Conservation (phyloP, 176 grass and related monocot species). For the Oryza punctata region DNA sequence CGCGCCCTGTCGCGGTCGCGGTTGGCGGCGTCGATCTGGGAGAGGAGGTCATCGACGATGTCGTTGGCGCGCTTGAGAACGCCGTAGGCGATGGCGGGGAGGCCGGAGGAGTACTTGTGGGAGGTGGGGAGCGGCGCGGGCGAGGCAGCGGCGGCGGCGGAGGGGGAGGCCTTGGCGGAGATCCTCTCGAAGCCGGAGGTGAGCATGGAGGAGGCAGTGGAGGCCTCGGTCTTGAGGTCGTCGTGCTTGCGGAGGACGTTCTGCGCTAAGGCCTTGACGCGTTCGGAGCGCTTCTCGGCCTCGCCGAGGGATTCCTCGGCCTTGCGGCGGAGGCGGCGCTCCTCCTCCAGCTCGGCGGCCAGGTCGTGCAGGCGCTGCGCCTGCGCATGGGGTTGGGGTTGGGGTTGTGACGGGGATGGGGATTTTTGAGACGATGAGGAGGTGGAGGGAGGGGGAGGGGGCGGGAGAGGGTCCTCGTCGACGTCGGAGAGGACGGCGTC, state of each 20-base stretch:
- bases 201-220: slow-evolving; percentile 87
- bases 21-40: slow-evolving; percentile 65
- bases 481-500: slow-evolving; percentile 80
- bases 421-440: slow-evolving; percentile 18
- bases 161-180: slow-evolving; percentile 68
- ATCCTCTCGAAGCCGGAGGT: slow-evolving; percentile 79
- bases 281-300: slow-evolving; percentile 44
- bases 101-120: slow-evolving; percentile 75
- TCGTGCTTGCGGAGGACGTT: slow-evolving; percentile 81
- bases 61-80: slow-evolving; percentile 95
- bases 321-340: slow-evolving; percentile 57
- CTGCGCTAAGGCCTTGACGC: slow-evolving; percentile 67
- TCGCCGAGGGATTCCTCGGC: slow-evolving; percentile 53
- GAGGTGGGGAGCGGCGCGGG: slow-evolving; percentile 70
- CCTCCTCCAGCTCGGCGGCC: slow-evolving; percentile 69
- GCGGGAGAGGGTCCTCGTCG: slow-evolving; percentile 65
- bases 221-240: slow-evolving; percentile 62
- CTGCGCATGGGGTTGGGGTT: background rate
- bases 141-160: slow-evolving; percentile 18
- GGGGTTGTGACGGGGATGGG: slow-evolving; percentile 8
- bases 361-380: slow-evolving; percentile 61
- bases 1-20: slow-evolving; percentile 65
- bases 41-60: slow-evolving; percentile 84
- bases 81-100: slow-evolving; percentile 75
- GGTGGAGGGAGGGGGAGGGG: background rate